A percentile compares a stretch with the other conserved stretches of the same genome.
These are phyloP conservation scores for Alnus rubra DNA, from an alignment of 306 rosid genomes.

Conservation along the genomic window DNA sequence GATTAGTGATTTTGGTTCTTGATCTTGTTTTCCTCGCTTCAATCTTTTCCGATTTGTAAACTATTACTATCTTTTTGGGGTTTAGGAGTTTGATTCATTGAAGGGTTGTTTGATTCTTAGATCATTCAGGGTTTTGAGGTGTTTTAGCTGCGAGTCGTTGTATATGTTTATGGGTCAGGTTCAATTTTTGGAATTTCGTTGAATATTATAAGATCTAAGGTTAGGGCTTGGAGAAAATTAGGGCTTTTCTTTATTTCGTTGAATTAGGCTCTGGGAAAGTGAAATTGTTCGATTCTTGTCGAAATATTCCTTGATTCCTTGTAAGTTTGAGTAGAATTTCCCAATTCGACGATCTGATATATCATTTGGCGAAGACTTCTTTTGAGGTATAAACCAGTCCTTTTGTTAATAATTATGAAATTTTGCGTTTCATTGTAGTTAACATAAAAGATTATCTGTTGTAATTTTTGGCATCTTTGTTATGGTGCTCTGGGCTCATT, in stretches of 20 bases:
- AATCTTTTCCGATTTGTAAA: conserved; percentile 22
- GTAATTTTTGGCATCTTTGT: background rate
- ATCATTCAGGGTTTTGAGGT: background rate
- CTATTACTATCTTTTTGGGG: conserved; percentile 5
- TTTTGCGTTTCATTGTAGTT: background rate
- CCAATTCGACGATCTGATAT: conserved; percentile 31
- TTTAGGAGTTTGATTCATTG: conserved; percentile 23
- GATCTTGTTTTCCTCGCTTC: background rate
- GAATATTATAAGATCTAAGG: conserved; percentile 43
- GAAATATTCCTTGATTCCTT: conserved; percentile 12
- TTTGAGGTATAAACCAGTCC: conserved; percentile 39
- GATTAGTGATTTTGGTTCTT: conserved; percentile 23
- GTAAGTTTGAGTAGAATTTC: conserved; percentile 9
- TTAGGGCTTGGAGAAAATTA: conserved; percentile 57
- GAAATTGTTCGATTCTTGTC: conserved; percentile 15
- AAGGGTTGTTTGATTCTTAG: conserved; percentile 14
- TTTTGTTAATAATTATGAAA: conserved; percentile 6
- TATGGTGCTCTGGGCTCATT: background rate
- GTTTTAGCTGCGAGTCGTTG: background rate
- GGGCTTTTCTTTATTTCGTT: conserved; percentile 43
- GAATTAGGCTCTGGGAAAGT: conserved; percentile 40
- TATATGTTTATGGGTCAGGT: conserved; percentile 20
- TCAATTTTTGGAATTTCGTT: conserved; percentile 16
- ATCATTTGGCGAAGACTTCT: conserved; percentile 28
- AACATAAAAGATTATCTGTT: background rate